These are phyloP conservation scores for Suillus plorans DNA, from an alignment of 768 basidiomycete genomes.

Conservation along the genomic window DNA sequence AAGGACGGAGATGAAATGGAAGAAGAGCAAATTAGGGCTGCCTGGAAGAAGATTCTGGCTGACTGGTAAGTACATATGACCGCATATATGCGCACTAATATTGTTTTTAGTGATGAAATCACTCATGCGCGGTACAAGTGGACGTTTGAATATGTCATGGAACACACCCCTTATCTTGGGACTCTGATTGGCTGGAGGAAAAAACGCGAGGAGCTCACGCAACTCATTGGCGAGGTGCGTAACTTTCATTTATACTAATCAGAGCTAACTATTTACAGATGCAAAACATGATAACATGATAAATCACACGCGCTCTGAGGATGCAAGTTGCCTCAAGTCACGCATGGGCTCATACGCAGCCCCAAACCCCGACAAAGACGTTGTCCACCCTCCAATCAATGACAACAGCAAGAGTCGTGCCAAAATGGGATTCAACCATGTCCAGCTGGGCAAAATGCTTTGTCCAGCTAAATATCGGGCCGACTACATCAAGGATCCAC, in stretches of 20 bases:
- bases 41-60: not conserved
- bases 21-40: not conserved
- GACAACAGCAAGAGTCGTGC: not conserved
- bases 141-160: not conserved
- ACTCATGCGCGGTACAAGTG: not conserved
- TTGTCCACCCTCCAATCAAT: not conserved
- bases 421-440: slow-evolving; percentile 7
- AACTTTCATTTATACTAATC: not conserved
- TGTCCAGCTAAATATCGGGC: slow-evolving; percentile 1
- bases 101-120: not conserved
- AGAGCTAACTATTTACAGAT: not conserved
- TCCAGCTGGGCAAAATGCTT: not conserved
- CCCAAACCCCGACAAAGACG: not conserved
- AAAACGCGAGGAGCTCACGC: not conserved
- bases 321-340: not conserved
- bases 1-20: not conserved
- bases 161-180: not conserved
- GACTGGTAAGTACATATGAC: not conserved
- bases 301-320: not conserved
- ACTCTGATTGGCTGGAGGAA: not conserved
- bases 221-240: not conserved
- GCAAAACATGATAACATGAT: slow-evolving; percentile 5
- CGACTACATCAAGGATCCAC: not conserved
- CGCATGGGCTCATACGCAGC: not conserved
- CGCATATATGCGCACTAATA: not conserved